Conservation (phyloP, 73 alveolate genomes). For the Effrenium voratum region DNA sequence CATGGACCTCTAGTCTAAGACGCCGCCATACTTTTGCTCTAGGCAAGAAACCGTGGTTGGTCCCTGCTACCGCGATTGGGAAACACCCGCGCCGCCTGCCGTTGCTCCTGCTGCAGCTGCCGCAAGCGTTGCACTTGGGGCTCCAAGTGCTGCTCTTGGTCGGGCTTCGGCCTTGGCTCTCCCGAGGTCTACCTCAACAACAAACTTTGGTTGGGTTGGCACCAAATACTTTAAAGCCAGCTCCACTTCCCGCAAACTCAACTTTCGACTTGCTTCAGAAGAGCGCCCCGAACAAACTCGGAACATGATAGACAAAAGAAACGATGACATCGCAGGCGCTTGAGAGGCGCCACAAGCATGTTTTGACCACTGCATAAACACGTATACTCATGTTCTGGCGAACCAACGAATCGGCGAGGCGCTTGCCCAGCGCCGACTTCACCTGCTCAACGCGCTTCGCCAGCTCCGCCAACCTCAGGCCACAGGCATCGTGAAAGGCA, state of each 20-base stretch:
- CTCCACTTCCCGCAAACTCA: no score
- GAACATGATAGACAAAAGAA: no score
- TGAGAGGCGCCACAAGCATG: background rate
- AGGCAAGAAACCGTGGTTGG: no score
- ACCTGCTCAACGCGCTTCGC: slow-evolving; percentile 52
- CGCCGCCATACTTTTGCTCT: no score
- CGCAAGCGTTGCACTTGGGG: slow-evolving; percentile 14
- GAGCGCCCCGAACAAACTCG: no score
- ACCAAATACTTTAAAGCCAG: no score
- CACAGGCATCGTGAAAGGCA: background rate
- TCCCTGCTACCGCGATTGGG: no score
- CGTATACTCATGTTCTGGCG: background rate
- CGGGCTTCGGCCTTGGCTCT: background rate
- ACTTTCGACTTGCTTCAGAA: no score
- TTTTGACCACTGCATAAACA: background rate
- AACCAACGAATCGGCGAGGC: background rate
- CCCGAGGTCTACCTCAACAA: no score
- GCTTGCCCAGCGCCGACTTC: slow-evolving; percentile 39
- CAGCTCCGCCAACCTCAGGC: slow-evolving; percentile 37
- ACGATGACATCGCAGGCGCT: no score
- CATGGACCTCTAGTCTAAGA: no score
- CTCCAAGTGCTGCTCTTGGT: background rate
- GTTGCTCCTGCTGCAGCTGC: slow-evolving; percentile 42
- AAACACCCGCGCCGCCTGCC: background rate
- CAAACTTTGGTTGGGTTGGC: no score